These are phyloP conservation scores for Phymatotrichopsis omnivora DNA, from an alignment of 2,329 filamentous ascomycete species.

Conservation along the genomic window DNA sequence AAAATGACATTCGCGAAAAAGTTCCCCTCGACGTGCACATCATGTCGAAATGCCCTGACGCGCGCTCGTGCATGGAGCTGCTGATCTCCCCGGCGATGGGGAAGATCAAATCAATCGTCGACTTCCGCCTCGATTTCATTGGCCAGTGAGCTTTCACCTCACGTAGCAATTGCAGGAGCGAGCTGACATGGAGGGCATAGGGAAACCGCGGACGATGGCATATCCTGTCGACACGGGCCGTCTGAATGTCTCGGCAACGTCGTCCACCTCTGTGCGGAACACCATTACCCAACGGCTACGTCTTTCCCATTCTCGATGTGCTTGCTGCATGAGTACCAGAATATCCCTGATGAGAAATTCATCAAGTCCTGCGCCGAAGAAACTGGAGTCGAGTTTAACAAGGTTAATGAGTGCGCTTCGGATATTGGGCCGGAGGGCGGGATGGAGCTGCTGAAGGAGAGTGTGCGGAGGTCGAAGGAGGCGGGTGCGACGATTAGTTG, in stretches of 20 bases:
- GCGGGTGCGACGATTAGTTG: slow-evolving; percentile 62
- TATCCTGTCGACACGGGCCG: slow-evolving; percentile 81
- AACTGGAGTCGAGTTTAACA: slow-evolving; percentile 73
- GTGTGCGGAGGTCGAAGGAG: slow-evolving; percentile 46
- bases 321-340: slow-evolving; percentile 60
- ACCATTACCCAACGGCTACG: slow-evolving; percentile 60
- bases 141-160: slow-evolving; percentile 50
- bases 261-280: slow-evolving; percentile 78
- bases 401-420: slow-evolving; percentile 71
- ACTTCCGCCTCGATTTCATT: slow-evolving; percentile 86
- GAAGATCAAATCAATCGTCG: slow-evolving; percentile 61
- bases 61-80: slow-evolving; percentile 67
- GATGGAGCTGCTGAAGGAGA: slow-evolving; percentile 55
- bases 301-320: slow-evolving; percentile 93
- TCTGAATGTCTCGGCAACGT: slow-evolving; percentile 90
- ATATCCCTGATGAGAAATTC: slow-evolving; percentile 68
- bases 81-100: slow-evolving; percentile 83
- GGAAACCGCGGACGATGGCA: slow-evolving; percentile 61
- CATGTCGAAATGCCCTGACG: slow-evolving; percentile 95
- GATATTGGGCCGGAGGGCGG: slow-evolving; percentile 64
- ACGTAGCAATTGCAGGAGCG: slow-evolving; percentile 41
- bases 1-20: too few species aligned
- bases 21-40: slow-evolving; percentile 89
- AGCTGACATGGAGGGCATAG: neutral
- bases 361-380: slow-evolving; percentile 83